A percentile compares a stretch with the other conserved stretches of the same genome.
These are phyloP conservation scores for Nadsonia starkeyi-henricii DNA, from an alignment of 1,139 yeast genomes.

Conservation along the genomic window DNA sequence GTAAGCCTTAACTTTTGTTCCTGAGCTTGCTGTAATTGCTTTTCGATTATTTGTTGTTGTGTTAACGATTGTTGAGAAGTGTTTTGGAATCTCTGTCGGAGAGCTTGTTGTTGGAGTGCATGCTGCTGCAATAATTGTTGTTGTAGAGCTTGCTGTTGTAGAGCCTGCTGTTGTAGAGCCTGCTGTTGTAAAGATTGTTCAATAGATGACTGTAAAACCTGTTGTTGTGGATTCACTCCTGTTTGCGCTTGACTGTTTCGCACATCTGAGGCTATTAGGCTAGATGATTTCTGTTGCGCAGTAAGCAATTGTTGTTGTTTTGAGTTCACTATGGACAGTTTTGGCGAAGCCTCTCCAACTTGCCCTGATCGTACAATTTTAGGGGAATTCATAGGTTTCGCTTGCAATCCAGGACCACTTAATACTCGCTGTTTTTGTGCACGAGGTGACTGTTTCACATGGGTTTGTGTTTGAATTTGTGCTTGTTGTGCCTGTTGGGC, in stretches of 20 bases:
- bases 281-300: too few species aligned
- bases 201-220: neutral
- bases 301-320: too few species aligned
- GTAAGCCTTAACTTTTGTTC: constrained; percentile 7
- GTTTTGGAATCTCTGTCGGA: constrained; percentile 9
- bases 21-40: constrained; percentile 7
- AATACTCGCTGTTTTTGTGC: neutral
- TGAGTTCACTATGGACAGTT: too few species aligned
- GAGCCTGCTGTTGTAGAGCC: constrained; percentile 7
- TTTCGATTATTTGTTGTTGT: constrained; percentile 9
- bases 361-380: neutral
- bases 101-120: constrained; percentile 7
- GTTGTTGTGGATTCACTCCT: constrained; percentile 7
- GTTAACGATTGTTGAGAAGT: constrained; percentile 7
- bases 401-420: neutral
- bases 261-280: neutral
- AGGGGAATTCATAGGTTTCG: neutral
- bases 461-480: constrained; percentile 3
- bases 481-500: constrained; percentile 13
- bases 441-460: constrained; percentile 3
- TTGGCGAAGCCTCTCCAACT: too few species aligned
- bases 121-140: constrained; percentile 7
- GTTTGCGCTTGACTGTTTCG: neutral
- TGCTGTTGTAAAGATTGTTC: constrained; percentile 7
- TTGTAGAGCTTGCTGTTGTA: constrained; percentile 9